Percentiles rank a stretch among this genome's conserved stretches.
Conservation (phyloP, 176 grass and related monocot genomes). For the Carex littledalei region DNA sequence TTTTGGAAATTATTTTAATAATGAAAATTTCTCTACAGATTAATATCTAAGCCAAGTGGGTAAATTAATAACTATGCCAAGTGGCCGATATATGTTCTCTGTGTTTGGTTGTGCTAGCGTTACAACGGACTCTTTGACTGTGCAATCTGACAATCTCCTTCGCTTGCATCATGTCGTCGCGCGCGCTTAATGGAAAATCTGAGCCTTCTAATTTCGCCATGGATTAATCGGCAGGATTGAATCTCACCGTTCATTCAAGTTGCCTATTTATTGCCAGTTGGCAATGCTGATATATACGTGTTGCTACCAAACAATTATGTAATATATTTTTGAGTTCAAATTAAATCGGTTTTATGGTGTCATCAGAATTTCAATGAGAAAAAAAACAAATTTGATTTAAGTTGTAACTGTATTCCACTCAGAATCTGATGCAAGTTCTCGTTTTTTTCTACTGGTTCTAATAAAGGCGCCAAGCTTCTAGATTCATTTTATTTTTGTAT, state of each 20-base stretch:
- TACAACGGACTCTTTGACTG: not conserved
- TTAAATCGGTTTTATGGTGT: not conserved
- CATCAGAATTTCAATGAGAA: not conserved
- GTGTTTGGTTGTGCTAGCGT: not conserved
- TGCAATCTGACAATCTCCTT: not conserved
- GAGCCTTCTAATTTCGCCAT: too few species aligned
- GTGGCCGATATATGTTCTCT: not conserved
- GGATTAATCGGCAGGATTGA: too few species aligned
- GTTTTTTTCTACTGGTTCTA: not conserved
- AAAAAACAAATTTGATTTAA: not conserved
- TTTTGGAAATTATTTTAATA: too few species aligned
- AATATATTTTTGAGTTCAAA: not conserved
- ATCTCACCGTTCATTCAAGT: too few species aligned
- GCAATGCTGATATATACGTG: too few species aligned
- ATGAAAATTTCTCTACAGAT: too few species aligned
- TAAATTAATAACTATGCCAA: not conserved
- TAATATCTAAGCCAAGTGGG: not conserved
- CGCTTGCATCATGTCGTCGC: not conserved
- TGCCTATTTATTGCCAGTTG: too few species aligned
- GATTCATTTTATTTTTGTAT: too few species aligned
- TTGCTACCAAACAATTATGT: not conserved
- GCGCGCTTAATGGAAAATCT: too few species aligned
- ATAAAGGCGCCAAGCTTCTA: not conserved
- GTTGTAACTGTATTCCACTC: not conserved
- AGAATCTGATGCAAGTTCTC: not conserved